Conservation (phyloP, 2,329 filamentous ascomycete species). For the Tothia fuscella region DNA sequence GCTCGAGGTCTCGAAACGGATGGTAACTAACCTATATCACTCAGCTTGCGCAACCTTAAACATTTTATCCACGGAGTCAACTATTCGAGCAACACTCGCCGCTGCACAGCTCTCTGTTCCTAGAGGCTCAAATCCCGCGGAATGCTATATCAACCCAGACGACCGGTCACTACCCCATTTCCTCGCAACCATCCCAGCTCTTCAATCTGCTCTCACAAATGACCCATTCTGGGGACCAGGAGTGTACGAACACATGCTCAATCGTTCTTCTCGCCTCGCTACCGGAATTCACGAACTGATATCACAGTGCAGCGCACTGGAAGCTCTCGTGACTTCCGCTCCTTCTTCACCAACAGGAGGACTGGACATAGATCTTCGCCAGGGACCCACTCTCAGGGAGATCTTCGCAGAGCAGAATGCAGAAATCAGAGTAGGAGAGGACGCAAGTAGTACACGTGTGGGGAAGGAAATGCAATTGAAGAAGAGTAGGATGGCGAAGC, state of each 20-base stretch:
- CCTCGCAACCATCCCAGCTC: constrained; percentile 23
- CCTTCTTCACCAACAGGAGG: constrained; percentile 1
- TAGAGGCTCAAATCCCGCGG: background rate
- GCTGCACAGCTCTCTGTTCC: constrained; percentile 31
- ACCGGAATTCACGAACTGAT: constrained; percentile 35
- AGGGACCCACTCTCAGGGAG: constrained; percentile 2
- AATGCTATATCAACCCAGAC: no score
- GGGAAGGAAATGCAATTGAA: constrained; percentile 24
- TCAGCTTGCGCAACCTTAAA: constrained; percentile 33
- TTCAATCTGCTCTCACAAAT: constrained; percentile 26
- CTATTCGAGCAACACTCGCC: constrained; percentile 35
- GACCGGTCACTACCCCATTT: constrained; percentile 17
- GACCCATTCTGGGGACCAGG: constrained; percentile 35
- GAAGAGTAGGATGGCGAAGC: constrained; percentile 32
- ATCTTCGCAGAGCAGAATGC: background rate
- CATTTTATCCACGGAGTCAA: constrained; percentile 34
- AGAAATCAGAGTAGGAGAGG: constrained; percentile 6
- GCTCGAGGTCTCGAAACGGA: no score
- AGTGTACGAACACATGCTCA: constrained; percentile 31
- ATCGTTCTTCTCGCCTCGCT: constrained; percentile 30
- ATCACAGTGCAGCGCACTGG: constrained; percentile 29
- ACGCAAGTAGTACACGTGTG: no score
- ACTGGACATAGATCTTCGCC: background rate
- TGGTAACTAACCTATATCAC: background rate
- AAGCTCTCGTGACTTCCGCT: constrained; percentile 27